Evolutionary conservation across 2,329 filamentous ascomycete genomes (phyloP).

Genomic region (Truncatella angustata): DNA sequence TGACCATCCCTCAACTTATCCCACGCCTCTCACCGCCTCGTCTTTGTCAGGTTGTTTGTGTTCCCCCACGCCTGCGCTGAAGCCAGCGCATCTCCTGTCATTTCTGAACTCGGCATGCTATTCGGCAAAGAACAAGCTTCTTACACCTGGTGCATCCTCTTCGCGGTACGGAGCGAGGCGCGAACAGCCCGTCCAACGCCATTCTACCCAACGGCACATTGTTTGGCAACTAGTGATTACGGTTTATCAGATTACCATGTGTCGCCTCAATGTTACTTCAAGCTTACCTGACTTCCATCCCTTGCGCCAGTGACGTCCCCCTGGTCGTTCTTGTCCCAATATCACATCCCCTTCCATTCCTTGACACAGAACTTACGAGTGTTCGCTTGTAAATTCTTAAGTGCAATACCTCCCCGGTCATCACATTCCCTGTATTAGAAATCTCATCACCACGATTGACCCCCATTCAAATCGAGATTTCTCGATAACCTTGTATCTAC

Average conservation of each 20-base stretch:
- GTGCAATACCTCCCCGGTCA: neutral
- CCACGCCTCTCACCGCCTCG: slow-evolving; percentile 4
- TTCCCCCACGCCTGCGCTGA: slow-evolving; percentile 7
- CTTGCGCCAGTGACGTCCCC: slow-evolving; percentile 12
- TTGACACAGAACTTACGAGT: neutral
- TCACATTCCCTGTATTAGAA: neutral
- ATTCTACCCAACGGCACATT: neutral
- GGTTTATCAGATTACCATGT: neutral
- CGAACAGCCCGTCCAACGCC: neutral
- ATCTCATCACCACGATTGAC: slow-evolving; percentile 1
- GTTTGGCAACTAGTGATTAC: neutral
- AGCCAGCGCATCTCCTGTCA: slow-evolving; percentile 10
- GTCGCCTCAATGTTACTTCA: slow-evolving; percentile 6
- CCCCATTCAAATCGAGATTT: neutral
- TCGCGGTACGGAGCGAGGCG: slow-evolving; percentile 14
- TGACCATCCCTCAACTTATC: slow-evolving; percentile 1
- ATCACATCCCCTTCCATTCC: neutral
- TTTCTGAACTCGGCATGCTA: slow-evolving; percentile 2
- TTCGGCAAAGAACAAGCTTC: slow-evolving; percentile 2
- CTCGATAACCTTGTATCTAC: neutral
- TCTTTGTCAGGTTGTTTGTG: slow-evolving; percentile 3
- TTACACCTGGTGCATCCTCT: slow-evolving; percentile 7
- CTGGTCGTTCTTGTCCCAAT: slow-evolving; percentile 8
- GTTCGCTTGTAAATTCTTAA: neutral
- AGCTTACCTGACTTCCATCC: slow-evolving; percentile 5